Evolutionary conservation across 139 green algal species (phyloP).

Genomic region (Pleodorina starrii): DNA sequence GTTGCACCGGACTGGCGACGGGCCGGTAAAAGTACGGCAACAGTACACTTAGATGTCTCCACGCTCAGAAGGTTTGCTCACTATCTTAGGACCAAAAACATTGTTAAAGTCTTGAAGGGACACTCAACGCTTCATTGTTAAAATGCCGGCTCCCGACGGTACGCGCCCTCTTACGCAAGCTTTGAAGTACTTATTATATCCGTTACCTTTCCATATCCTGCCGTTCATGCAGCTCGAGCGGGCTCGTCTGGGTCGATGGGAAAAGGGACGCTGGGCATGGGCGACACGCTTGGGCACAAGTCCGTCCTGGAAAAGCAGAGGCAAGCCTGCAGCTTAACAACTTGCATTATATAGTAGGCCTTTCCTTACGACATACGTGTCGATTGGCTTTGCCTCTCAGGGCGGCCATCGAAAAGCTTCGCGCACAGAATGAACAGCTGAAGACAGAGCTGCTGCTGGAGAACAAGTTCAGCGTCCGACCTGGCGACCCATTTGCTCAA

Average conservation of each 20-base stretch:
- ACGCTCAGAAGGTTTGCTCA: too few species aligned
- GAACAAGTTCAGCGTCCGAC: conserved; percentile 90
- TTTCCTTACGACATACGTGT: too few species aligned
- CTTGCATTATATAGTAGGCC: too few species aligned
- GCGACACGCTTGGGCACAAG: conserved; percentile 71
- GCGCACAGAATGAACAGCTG: conserved; percentile 85
- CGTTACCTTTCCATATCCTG: not conserved
- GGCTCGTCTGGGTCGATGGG: conserved; percentile 52
- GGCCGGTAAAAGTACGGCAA: too few species aligned
- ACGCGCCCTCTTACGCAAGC: not conserved
- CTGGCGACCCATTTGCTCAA: conserved; percentile 61
- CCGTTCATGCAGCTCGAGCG: conserved; percentile 48
- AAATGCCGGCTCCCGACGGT: conserved; percentile 33
- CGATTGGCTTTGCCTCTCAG: conserved; percentile 63
- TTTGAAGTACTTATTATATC: not conserved
- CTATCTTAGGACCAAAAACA: too few species aligned
- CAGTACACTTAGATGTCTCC: too few species aligned
- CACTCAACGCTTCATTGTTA: not conserved
- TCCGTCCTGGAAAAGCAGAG: conserved; percentile 73
- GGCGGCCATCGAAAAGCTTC: conserved; percentile 86
- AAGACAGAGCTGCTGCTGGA: conserved; percentile 93
- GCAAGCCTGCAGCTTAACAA: conserved; percentile 27
- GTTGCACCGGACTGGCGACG: too few species aligned
- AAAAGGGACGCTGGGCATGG: conserved; percentile 10
- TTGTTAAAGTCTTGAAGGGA: too few species aligned